These are phyloP conservation scores for Citrus sp. DNA, from an alignment of 345 rosid species.

Conservation along the genomic window DNA sequence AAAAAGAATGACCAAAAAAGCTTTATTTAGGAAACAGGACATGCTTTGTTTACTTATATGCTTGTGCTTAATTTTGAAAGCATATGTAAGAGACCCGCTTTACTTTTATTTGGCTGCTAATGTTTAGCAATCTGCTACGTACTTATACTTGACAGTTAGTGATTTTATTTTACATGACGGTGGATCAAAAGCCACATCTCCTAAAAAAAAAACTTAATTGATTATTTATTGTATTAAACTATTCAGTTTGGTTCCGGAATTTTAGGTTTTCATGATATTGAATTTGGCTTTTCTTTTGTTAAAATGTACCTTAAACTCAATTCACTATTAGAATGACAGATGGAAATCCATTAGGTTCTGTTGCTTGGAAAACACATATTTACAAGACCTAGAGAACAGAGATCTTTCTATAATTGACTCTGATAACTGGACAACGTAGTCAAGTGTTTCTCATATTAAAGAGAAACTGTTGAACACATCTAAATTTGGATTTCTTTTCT, in stretches of 20 bases:
- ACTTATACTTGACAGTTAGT: not conserved
- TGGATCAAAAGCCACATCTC: not conserved
- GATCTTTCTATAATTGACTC: not conserved
- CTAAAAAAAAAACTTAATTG: not conserved
- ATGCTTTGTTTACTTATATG: not conserved
- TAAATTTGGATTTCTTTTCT: not conserved
- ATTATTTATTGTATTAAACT: not conserved
- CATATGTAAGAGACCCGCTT: not conserved
- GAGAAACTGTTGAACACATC: not conserved
- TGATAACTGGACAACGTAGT: not conserved
- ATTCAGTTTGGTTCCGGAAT: not conserved
- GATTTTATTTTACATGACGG: too few relatives aligned
- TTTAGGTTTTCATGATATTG: not conserved
- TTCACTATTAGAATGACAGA: not conserved
- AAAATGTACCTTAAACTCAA: not conserved
- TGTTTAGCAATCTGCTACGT: not conserved
- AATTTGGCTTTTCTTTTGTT: not conserved
- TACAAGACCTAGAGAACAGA: not conserved
- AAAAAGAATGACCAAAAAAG: not conserved
- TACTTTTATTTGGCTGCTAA: not conserved
- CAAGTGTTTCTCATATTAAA: not conserved
- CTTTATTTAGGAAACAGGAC: not conserved
- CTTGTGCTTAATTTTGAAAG: not conserved
- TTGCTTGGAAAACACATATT: not conserved
- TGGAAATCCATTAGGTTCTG: not conserved